These are phyloP conservation scores for Mycosphaerella arachidis DNA, from an alignment of 2,329 filamentous ascomycete species.

Conservation along the genomic window DNA sequence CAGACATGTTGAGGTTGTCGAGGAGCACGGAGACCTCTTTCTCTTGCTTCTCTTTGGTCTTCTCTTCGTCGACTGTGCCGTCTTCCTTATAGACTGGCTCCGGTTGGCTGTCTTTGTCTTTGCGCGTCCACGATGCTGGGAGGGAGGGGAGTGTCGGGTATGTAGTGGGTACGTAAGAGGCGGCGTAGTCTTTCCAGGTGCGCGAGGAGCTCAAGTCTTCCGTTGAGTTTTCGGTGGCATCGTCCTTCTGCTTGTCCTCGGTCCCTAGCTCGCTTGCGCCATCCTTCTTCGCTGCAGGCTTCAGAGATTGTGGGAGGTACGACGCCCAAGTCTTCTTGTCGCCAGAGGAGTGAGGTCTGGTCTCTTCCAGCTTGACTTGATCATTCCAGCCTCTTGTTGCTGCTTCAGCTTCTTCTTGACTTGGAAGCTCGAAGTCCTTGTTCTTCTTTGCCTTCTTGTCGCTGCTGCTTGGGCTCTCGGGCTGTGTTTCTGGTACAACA, in stretches of 20 bases:
- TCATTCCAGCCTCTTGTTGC: constrained; percentile 27
- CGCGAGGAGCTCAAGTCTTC: constrained; percentile 11
- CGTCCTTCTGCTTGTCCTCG: constrained; percentile 1
- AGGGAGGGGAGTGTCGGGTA: constrained; percentile 17
- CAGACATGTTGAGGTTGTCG: constrained; percentile 76
- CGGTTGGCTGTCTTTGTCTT: constrained; percentile 31
- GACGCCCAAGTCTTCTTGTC: constrained; percentile 36
- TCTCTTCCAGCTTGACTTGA: constrained; percentile 17
- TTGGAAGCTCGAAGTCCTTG: constrained; percentile 30
- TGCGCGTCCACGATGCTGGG: constrained; percentile 24
- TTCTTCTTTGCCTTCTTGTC: constrained; percentile 30
- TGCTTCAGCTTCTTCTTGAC: constrained; percentile 35
- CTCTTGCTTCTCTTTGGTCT: constrained; percentile 51
- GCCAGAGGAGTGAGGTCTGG: constrained; percentile 27
- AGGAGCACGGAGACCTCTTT: constrained; percentile 74
- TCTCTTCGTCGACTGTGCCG: constrained; percentile 36
- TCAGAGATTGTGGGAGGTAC: constrained; percentile 27
- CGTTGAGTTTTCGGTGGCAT: neutral
- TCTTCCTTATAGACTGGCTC: constrained; percentile 36
- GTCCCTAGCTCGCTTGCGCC: neutral
- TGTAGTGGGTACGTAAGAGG: constrained; percentile 21
- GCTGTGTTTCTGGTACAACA: constrained; percentile 29
- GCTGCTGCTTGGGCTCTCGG: constrained; percentile 10
- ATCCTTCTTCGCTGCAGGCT: constrained; percentile 8
- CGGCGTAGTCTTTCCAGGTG: constrained; percentile 32